Conservation (phyloP, 805 yeast species). For the Zygoascus tannicola region DNA sequence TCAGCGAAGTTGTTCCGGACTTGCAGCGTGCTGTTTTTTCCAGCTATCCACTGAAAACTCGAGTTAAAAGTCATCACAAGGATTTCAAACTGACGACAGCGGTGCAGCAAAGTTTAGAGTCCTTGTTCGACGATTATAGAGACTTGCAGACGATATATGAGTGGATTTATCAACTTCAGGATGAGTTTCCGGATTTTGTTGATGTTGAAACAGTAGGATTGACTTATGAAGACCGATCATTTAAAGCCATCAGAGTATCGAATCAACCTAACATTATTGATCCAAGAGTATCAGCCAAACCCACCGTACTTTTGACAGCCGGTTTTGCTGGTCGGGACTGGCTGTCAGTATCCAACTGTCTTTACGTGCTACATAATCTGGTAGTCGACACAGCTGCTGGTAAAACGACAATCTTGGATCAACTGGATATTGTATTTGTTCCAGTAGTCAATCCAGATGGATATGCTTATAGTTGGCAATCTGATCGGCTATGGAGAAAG, state of each 20-base stretch:
- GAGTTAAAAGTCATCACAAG: neutral
- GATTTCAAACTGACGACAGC: neutral
- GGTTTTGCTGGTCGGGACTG: constrained; percentile 90
- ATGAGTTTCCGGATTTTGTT: constrained; percentile 52
- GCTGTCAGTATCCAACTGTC: constrained; percentile 64
- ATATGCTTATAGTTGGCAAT: constrained; percentile 70
- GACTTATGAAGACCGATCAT: constrained; percentile 65
- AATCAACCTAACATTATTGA: constrained; percentile 17
- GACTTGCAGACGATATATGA: constrained; percentile 57
- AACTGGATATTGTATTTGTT: constrained; percentile 56
- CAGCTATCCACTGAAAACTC: constrained; percentile 16
- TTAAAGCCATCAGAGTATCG: constrained; percentile 49
- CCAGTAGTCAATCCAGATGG: constrained; percentile 93
- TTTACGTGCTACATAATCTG: constrained; percentile 45
- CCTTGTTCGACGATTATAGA: constrained; percentile 64
- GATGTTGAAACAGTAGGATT: constrained; percentile 59
- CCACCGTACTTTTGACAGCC: constrained; percentile 67
- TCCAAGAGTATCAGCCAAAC: constrained; percentile 28
- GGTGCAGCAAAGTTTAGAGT: constrained; percentile 8
- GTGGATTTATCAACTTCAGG: constrained; percentile 57
- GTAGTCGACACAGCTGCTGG: constrained; percentile 20
- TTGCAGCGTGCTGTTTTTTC: constrained; percentile 22
- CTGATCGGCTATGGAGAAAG: constrained; percentile 80
- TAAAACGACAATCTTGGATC: constrained; percentile 35
- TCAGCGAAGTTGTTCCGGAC: constrained; percentile 18